Evolutionary conservation across 2,329 filamentous ascomycete species (phyloP).

Genomic region (Lasiodiplodia theobromae): DNA sequence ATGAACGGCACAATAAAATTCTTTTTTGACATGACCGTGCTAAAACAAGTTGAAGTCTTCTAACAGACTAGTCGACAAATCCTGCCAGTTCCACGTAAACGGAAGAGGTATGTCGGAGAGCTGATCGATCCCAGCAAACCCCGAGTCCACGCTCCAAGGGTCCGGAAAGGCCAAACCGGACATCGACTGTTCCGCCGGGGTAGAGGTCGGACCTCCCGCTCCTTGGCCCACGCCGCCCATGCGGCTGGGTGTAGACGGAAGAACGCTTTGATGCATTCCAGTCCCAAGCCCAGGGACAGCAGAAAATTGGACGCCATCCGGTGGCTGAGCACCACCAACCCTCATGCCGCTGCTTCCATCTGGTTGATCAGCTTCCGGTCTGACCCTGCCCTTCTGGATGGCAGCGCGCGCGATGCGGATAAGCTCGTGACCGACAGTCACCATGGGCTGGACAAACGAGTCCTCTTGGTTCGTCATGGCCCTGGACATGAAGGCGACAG

Average conservation of each 20-base stretch:
- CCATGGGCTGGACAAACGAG: background rate
- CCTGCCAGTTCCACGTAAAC: constrained; percentile 19
- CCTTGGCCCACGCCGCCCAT: background rate
- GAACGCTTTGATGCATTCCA: too few species aligned
- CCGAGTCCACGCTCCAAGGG: background rate
- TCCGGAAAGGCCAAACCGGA: background rate
- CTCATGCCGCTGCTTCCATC: background rate
- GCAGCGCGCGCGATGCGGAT: constrained; percentile 8
- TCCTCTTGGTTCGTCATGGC: background rate
- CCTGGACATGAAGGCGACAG: background rate
- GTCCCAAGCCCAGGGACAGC: too few species aligned
- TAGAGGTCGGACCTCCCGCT: background rate
- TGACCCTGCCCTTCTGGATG: background rate
- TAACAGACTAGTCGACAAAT: constrained; percentile 1
- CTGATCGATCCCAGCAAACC: background rate
- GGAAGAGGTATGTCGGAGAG: constrained; percentile 5
- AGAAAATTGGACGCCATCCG: too few species aligned
- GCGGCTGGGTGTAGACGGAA: background rate
- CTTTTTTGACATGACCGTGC: background rate
- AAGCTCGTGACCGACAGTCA: background rate
- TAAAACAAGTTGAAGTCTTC: constrained; percentile 13
- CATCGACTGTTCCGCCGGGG: background rate
- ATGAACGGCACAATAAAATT: background rate
- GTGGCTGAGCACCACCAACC: background rate
- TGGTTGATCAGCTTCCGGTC: background rate